Conservation (phyloP, 768 basidiomycete species). For the Leccinum uliginosum region DNA sequence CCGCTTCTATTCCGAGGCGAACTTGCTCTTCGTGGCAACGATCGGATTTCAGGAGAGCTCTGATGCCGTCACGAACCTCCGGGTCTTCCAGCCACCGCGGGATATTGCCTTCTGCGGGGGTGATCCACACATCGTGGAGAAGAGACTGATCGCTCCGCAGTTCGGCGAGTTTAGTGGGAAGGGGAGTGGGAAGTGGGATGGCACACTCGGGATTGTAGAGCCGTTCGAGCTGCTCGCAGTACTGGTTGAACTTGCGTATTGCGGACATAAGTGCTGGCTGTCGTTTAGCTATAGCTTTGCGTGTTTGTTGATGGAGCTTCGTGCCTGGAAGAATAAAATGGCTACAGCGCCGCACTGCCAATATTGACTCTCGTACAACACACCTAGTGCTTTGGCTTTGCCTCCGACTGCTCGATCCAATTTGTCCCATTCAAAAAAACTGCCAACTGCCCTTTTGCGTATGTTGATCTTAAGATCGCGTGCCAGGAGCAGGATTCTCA, state of each 20-base stretch:
- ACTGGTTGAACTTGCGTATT: no score
- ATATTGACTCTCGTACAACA: no score
- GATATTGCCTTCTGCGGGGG: neutral
- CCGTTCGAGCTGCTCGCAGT: no score
- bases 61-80: constrained; percentile 30
- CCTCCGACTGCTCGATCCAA: constrained; percentile 23
- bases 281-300: no score
- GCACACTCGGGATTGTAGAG: no score
- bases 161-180: constrained; percentile 28
- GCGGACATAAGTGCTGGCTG: no score
- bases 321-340: no score
- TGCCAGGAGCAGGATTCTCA: constrained; percentile 1
- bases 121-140: constrained; percentile 30
- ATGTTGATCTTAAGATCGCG: constrained; percentile 26
- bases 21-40: constrained; percentile 30
- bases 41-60: constrained; percentile 24
- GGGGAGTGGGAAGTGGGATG: constrained; percentile 31
- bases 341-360: no score
- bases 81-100: constrained; percentile 32
- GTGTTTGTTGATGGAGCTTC: no score
- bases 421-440: constrained; percentile 28
- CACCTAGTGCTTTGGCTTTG: constrained; percentile 25
- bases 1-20: constrained; percentile 25
- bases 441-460: constrained; percentile 18
- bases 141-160: constrained; percentile 17